Evolutionary conservation across 148 eudicot genomes (phyloP).

Genomic region (Hydrangea macrophylla): DNA sequence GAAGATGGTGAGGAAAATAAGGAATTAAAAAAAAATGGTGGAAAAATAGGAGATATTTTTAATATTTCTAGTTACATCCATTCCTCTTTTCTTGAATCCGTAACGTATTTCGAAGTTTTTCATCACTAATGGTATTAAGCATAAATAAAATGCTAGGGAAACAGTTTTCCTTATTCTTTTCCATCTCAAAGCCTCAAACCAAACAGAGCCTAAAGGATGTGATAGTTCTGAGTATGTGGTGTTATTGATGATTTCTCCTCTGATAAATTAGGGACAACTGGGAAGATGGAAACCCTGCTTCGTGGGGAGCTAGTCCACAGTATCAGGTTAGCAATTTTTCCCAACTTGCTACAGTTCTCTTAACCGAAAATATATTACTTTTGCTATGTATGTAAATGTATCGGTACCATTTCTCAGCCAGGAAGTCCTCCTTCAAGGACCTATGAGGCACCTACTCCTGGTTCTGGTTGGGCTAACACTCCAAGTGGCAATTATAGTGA

Average conservation of each 20-base stretch:
- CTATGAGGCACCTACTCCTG: constrained; percentile 96
- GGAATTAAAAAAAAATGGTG: too few relatives aligned
- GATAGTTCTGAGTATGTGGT: not conserved
- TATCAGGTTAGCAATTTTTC: constrained; percentile 58
- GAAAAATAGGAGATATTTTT: too few relatives aligned
- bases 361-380: constrained; percentile 2
- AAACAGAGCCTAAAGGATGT: too few relatives aligned
- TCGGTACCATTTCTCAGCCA: constrained; percentile 46
- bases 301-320: constrained; percentile 95
- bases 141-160: too few relatives aligned
- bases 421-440: constrained; percentile 84
- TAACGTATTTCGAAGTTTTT: too few relatives aligned
- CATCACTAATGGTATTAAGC: too few relatives aligned
- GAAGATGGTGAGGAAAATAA: too few relatives aligned
- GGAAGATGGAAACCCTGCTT: constrained; percentile 96
- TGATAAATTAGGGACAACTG: constrained; percentile 68
- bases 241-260: constrained; percentile 6
- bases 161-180: too few relatives aligned
- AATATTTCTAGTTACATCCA: too few relatives aligned
- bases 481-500: constrained; percentile 75
- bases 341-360: not conserved
- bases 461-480: constrained; percentile 83
- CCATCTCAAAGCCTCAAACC: too few relatives aligned
- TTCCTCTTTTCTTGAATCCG: too few relatives aligned
- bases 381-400: constrained; percentile 8